Conservation (phyloP, 768 basidiomycete species). For the Macrolepiota dolichaula region DNA sequence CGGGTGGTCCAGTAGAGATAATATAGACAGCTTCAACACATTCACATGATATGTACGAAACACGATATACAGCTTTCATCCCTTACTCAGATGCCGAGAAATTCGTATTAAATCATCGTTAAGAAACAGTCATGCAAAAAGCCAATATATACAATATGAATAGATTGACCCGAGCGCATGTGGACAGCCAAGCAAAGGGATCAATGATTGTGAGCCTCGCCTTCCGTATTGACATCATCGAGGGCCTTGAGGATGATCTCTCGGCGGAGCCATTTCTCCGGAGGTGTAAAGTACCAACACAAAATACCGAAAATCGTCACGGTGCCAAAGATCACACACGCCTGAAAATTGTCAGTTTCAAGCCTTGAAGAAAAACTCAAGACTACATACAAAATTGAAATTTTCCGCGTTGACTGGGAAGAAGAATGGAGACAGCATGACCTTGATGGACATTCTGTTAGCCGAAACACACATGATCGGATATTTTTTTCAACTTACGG, state of each 20-base stretch:
- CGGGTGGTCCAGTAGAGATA: background rate
- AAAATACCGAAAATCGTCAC: conserved; percentile 76
- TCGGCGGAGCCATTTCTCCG: conserved; percentile 74
- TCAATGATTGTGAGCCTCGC: background rate
- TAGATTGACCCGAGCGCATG: background rate
- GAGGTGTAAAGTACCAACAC: conserved; percentile 77
- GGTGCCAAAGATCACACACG: conserved; percentile 72
- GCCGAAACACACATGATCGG: conserved; percentile 8
- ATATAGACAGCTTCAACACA: background rate
- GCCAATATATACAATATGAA: background rate
- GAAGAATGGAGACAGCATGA: conserved; percentile 82
- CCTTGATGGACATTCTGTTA: conserved; percentile 36
- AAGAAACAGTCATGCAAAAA: background rate
- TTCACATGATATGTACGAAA: background rate
- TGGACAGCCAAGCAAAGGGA: background rate
- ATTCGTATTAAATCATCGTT: background rate
- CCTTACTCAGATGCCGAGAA: background rate
- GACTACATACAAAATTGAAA: conserved; percentile 78
- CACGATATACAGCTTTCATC: background rate
- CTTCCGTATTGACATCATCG: conserved; percentile 20
- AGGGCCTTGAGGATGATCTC: conserved; percentile 57
- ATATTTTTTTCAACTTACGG: conserved; percentile 44
- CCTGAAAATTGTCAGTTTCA: conserved; percentile 33
- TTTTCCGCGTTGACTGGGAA: conserved; percentile 75
- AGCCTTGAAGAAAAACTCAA: conserved; percentile 1